Conservation (phyloP, 2,329 filamentous ascomycete species). For the Chaetoscypha palmicola region DNA sequence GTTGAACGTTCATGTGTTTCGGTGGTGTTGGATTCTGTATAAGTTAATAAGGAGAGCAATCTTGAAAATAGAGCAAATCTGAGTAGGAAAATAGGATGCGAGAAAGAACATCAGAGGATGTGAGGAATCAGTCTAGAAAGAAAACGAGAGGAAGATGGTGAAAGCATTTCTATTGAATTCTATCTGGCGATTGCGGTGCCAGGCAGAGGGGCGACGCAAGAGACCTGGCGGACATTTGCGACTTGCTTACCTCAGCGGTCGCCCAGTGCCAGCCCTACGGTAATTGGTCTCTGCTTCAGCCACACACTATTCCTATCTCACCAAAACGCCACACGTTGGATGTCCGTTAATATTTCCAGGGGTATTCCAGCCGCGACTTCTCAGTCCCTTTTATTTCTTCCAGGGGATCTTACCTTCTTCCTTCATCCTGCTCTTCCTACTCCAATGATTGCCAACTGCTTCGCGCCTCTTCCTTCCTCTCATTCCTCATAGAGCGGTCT, state of each 20-base stretch:
- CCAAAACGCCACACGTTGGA: slow-evolving; percentile 3
- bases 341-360: background rate
- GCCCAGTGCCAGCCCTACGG: no score
- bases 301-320: background rate
- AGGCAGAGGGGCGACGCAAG: no score
- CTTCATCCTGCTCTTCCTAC: slow-evolving; percentile 1
- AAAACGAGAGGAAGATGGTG: background rate
- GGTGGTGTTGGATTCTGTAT: background rate
- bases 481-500: slow-evolving; percentile 3
- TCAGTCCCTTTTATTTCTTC: no score
- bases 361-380: slow-evolving; percentile 4
- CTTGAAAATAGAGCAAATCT: background rate
- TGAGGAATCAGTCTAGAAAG: slow-evolving; percentile 1
- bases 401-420: slow-evolving; percentile 9
- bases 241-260: no score
- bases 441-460: slow-evolving; percentile 3
- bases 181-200: background rate
- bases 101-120: background rate
- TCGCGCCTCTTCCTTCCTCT: slow-evolving; percentile 7
- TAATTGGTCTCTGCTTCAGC: slow-evolving; percentile 1
- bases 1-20: slow-evolving; percentile 60
- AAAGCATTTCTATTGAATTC: background rate
- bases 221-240: no score
- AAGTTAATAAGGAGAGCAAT: background rate
- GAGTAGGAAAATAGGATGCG: background rate